phyloP scores from a whole-genome alignment of 257 asterid species.

The Gardenia jasminoides region DNA sequence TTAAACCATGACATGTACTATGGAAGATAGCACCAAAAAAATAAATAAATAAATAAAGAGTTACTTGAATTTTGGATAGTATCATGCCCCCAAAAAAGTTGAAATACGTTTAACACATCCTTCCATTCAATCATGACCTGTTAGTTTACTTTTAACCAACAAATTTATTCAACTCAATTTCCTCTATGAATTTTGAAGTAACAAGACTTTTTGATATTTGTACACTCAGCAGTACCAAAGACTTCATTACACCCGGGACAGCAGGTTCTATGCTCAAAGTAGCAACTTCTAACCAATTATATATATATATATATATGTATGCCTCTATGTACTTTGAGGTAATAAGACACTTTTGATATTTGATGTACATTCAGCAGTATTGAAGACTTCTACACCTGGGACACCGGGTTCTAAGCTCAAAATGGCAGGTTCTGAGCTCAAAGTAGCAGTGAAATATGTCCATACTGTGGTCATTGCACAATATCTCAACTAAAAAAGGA shows the following conservation, averaged over 20 bases:
- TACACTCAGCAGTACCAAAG: not conserved
- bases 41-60: not conserved
- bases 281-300: too few relatives aligned
- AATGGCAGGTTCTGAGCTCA: not conserved
- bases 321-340: too few relatives aligned
- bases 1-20: not conserved
- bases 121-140: not conserved
- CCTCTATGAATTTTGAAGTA: not conserved
- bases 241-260: not conserved
- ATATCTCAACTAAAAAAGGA: not conserved
- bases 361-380: too few relatives aligned
- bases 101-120: not conserved
- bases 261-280: too few relatives aligned
- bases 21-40: not conserved
- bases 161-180: not conserved
- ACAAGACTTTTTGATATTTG: not conserved
- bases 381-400: too few relatives aligned
- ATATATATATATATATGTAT: too few relatives aligned
- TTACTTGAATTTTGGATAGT: too few relatives aligned
- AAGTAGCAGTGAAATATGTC: not conserved
- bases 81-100: not conserved
- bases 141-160: not conserved
- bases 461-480: too few relatives aligned
- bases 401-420: too few relatives aligned
- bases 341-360: too few relatives aligned